Conservation (phyloP, 1,284 basidiomycete species). For the Ceratobasidium sp. region DNA sequence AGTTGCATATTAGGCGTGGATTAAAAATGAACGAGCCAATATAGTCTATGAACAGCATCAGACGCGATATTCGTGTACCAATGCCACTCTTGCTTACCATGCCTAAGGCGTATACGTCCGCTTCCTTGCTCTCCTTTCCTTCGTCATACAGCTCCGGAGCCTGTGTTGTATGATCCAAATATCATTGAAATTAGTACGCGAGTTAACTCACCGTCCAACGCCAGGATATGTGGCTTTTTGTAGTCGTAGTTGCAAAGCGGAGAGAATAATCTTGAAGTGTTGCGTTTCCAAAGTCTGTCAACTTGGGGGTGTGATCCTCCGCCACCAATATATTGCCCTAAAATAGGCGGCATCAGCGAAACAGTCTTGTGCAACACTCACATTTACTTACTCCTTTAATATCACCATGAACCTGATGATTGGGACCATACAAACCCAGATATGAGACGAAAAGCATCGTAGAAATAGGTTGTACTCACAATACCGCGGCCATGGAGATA, state of each 20-base stretch:
- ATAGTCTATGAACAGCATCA: too few species aligned
- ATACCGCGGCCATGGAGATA: not conserved
- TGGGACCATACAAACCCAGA: too few species aligned
- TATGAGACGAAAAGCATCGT: not conserved
- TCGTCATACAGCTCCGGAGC: not conserved
- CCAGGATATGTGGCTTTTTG: not conserved
- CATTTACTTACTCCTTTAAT: constrained; percentile 1
- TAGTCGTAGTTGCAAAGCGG: not conserved
- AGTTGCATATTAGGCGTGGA: too few species aligned
- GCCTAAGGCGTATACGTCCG: constrained; percentile 22
- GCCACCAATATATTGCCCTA: not conserved
- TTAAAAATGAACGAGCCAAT: too few species aligned
- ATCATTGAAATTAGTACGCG: not conserved
- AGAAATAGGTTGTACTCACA: not conserved
- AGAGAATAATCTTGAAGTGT: not conserved
- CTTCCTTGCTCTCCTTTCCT: not conserved
- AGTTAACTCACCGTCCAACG: constrained; percentile 5
- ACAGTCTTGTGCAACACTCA: not conserved
- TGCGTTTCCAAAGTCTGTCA: constrained; percentile 4
- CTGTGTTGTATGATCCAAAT: not conserved
- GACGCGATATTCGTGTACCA: too few species aligned
- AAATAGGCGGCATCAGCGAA: not conserved
- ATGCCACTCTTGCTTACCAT: not conserved
- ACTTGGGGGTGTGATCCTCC: not conserved
- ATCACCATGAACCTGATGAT: constrained; percentile 11